Evolutionary conservation across 331 rosid genomes (phyloP).

Genomic region (Dryas integrifolia): DNA sequence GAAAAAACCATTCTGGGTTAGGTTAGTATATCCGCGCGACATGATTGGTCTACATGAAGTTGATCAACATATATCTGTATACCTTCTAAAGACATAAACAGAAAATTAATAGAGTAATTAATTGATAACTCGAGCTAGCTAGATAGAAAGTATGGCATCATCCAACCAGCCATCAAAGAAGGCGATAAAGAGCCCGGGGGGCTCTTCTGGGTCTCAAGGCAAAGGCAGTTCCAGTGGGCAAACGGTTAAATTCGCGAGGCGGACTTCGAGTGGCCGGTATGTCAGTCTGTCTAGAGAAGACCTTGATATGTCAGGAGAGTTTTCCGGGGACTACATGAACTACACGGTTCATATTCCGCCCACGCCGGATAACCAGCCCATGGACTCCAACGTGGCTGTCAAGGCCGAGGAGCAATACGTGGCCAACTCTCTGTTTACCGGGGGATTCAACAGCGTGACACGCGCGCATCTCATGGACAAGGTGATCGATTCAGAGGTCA

Average conservation of each 20-base stretch:
- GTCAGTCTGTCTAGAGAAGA: conserved; percentile 73
- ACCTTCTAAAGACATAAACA: background rate
- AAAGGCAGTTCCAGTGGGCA: conserved; percentile 40
- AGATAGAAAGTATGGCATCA: conserved; percentile 33
- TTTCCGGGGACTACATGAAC: conserved; percentile 64
- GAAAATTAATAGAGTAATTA: background rate
- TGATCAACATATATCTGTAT: background rate
- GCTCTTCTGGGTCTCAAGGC: conserved; percentile 29
- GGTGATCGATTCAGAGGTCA: conserved; percentile 80
- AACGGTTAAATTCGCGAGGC: conserved; percentile 62
- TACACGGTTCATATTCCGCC: conserved; percentile 90
- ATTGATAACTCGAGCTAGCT: background rate
- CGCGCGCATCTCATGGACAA: conserved; percentile 88
- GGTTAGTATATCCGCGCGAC: no score
- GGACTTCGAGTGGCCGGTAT: conserved; percentile 76
- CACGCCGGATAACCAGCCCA: conserved; percentile 77
- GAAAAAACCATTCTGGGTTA: background rate
- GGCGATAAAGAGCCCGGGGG: conserved; percentile 41
- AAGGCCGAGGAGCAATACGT: conserved; percentile 93
- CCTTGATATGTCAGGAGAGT: conserved; percentile 61
- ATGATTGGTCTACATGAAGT: background rate
- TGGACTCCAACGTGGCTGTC: conserved; percentile 63
- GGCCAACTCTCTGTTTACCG: conserved; percentile 80
- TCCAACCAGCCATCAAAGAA: conserved; percentile 62
- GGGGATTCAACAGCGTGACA: conserved; percentile 81